Conservation (phyloP, 148 eudicot genomes). For the Bassia scoparia region DNA sequence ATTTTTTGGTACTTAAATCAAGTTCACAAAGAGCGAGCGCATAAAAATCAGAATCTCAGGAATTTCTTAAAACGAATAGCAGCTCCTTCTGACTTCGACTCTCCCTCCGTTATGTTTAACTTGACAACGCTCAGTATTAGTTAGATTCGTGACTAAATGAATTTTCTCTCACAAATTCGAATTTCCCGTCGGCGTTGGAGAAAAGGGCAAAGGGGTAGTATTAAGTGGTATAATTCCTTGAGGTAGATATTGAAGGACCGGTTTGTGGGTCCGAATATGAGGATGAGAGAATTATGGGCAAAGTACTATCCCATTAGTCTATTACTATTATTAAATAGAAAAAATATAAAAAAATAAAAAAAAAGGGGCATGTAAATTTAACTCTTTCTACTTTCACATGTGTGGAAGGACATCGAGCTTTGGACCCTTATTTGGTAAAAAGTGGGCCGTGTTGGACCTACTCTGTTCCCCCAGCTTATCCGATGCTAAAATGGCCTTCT, state of each 20-base stretch:
- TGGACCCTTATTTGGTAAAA: constrained; percentile 27
- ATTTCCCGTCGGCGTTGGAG: constrained; percentile 19
- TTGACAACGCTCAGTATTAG: no score
- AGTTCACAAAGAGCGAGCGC: no score
- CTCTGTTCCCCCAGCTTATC: background rate
- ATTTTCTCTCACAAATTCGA: no score
- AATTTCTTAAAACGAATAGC: no score
- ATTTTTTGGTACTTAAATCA: no score
- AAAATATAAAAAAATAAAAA: background rate
- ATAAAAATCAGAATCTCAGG: no score
- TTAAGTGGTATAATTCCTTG: no score
- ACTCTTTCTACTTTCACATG: constrained; percentile 16
- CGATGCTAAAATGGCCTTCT: constrained; percentile 12
- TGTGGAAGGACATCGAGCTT: constrained; percentile 31
- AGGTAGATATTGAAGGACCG: constrained; percentile 17
- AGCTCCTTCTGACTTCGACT: no score
- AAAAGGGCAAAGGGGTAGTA: background rate
- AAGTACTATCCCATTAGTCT: no score
- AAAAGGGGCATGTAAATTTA: background rate
- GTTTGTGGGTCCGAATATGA: constrained; percentile 20
- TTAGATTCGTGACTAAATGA: no score
- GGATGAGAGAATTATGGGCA: constrained; percentile 3
- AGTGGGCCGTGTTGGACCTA: constrained; percentile 29
- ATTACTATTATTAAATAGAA: no score
- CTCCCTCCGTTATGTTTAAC: no score